Evolutionary conservation across 306 rosid genomes (phyloP), one percentile per base, ranked within the genome.

Genomic region (Coriaria nepalensis): DNA sequence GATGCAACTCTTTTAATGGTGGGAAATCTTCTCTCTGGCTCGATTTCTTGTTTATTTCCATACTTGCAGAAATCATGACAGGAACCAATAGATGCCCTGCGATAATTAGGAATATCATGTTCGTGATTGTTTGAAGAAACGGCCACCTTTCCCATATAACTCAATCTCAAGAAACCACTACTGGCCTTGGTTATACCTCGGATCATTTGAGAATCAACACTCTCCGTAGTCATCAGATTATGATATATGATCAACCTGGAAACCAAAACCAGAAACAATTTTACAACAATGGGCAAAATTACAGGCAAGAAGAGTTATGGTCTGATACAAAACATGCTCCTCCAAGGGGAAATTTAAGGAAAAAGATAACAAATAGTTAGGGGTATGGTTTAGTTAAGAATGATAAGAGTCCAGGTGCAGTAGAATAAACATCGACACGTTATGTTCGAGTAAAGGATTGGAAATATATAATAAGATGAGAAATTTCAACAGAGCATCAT

Each of bases 31-130:
- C 57, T 72, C 70, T 73, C 79, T 45, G 5, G 50, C 15, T 62
- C 77, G 12, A 44, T 10, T 36, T 46, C 73, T 32, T 73, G 72
- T 53, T 65, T 55, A 64, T 52, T 29, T 47, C 96, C 98, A 60
- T 64, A 79, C 66, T 85, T 92, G 65, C 98, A 92, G 29, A 71
- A 9, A 56, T 92, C 96, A 55, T 92, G 98, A 73, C 98, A 92
- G 40, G 98, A 92, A 48, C 93, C 94, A 2, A 77, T 61, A 32
- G 94, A 82, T 46, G 86, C 86, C 71, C 94, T 75, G 55, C 74
- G 93, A 70, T 85, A 85, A 66, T 15, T 73, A 40, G 98, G 94
- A 60, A 63, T 44, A 45, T 29, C 0, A 40, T 57, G 64, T 52
- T 63, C 75, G 49, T 40, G 63, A 9, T 58, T 62, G 37, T 50